phyloP scores from a whole-genome alignment of 208 protist species.

The Naegleria lovaniensis region DNA sequence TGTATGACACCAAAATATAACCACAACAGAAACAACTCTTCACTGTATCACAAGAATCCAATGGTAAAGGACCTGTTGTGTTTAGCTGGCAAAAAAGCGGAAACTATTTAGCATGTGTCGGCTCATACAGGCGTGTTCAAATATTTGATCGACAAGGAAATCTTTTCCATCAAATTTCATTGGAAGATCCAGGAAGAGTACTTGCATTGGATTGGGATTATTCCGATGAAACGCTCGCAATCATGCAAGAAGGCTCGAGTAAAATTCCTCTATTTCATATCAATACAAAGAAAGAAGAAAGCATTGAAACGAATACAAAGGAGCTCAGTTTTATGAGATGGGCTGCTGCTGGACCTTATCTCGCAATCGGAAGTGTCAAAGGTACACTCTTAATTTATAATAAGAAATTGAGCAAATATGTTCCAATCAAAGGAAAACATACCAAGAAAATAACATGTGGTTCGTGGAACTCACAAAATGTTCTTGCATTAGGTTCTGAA shows the following conservation, averaged over 20 bases:
- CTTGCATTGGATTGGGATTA: constrained; percentile 76
- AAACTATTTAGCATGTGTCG: constrained; percentile 62
- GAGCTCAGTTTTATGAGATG: constrained; percentile 77
- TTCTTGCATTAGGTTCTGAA: constrained; percentile 68
- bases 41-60: constrained; percentile 48
- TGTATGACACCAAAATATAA: neutral
- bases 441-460: constrained; percentile 72
- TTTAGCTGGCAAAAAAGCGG: constrained; percentile 66
- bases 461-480: constrained; percentile 62
- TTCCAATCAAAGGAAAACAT: constrained; percentile 74
- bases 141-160: constrained; percentile 70
- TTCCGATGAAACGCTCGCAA: constrained; percentile 67
- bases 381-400: constrained; percentile 86
- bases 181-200: constrained; percentile 43
- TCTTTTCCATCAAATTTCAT: constrained; percentile 61
- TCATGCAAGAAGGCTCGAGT: constrained; percentile 62
- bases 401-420: constrained; percentile 73
- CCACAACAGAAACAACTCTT: constrained; percentile 51
- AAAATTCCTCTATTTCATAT: constrained; percentile 70
- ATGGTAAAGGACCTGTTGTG: constrained; percentile 60
- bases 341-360: constrained; percentile 60
- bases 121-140: constrained; percentile 64
- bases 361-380: constrained; percentile 77
- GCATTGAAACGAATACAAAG: constrained; percentile 72
- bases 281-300: constrained; percentile 55